These are phyloP conservation scores for Lepidium aucheri DNA, from an alignment of 345 rosid species.

Conservation along the genomic window DNA sequence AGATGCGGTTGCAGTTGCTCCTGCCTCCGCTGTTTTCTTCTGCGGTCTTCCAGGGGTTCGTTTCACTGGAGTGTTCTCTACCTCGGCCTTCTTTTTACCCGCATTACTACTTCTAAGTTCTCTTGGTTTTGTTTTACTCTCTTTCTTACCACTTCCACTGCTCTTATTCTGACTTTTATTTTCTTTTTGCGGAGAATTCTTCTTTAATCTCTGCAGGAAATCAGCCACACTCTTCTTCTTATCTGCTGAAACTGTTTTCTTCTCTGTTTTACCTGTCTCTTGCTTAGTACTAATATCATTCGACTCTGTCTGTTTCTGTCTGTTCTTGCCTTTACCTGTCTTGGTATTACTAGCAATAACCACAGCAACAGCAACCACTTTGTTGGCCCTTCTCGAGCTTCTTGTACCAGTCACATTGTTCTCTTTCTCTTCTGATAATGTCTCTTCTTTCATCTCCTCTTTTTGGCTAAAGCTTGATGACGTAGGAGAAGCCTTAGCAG, in stretches of 20 bases:
- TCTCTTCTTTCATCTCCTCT: constrained; percentile 28
- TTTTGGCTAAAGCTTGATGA: constrained; percentile 33
- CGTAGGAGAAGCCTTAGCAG: constrained; percentile 44
- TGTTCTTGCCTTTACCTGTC: constrained; percentile 22
- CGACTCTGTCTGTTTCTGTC: constrained; percentile 22
- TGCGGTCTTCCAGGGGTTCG: constrained; percentile 41
- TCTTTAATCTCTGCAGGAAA: constrained; percentile 63
- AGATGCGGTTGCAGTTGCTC: neutral
- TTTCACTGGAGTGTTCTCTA: constrained; percentile 33
- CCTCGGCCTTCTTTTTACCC: constrained; percentile 28
- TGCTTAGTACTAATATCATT: constrained; percentile 12
- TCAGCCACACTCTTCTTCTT: constrained; percentile 63
- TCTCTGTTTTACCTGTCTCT: constrained; percentile 31
- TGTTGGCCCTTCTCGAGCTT: constrained; percentile 50
- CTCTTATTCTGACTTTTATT: constrained; percentile 26
- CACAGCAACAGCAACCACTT: constrained; percentile 11
- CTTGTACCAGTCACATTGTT: constrained; percentile 44
- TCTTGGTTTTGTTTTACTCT: constrained; percentile 36
- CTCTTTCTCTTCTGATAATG: constrained; percentile 33
- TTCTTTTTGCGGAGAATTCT: constrained; percentile 38
- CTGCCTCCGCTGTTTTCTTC: constrained; percentile 32
- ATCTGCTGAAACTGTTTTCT: constrained; percentile 27
- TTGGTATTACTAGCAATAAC: neutral
- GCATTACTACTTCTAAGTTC: constrained; percentile 27
- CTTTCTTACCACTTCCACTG: constrained; percentile 26